Evolutionary conservation across 257 asterid species (phyloP), one percentile per base, ranked within the genome.

Genomic region (Paraleonurus japonicus): DNA sequence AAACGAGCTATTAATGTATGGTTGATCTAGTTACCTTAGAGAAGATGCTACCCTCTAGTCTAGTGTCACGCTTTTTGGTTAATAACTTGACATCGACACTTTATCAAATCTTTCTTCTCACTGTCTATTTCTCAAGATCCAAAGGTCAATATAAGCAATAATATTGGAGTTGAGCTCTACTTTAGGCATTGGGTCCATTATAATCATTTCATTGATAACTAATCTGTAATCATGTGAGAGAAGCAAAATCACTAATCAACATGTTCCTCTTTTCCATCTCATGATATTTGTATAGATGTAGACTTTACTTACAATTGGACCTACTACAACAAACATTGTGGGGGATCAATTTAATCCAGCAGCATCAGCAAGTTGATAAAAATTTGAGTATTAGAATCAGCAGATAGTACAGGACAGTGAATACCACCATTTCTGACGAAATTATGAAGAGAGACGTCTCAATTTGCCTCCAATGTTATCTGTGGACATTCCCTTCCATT

Each of bases 401-500:
- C 59, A 53, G 37, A 55, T 45, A 61, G 53, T 47, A 62, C 69
- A 28, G 55, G 27, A 53, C 20, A 53, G 60, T 53, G 28, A 62
- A 41, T 59, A 22, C 30, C 64, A 22, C 45, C 32, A 33, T 72
- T 24, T 53, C 16, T 4, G 66, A 26, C 15, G 33, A 74, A 32
- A 27, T 26, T 3, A 61, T 23, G 3, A 9, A 30, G 43, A 7
- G 66, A 22, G 68, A 39, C 15, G 15, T 62, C 48, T 37, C 39
- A 7, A 15, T 45, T 30, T 6, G 67, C 35, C 75, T 20, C 67
- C 24, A 30, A 65, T 57, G 79, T 84, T 80, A 90, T 72, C 88
- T 74, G 67, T 81, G 87, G 71, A 83, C 86, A 66, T 85, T 85
- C 24, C 33, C 78, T 67, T 39, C 65, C 10, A 70, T 58, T 71